phyloP scores from a whole-genome alignment of 192 early-diverging fungal species.

The Kappamyces sp. region DNA sequence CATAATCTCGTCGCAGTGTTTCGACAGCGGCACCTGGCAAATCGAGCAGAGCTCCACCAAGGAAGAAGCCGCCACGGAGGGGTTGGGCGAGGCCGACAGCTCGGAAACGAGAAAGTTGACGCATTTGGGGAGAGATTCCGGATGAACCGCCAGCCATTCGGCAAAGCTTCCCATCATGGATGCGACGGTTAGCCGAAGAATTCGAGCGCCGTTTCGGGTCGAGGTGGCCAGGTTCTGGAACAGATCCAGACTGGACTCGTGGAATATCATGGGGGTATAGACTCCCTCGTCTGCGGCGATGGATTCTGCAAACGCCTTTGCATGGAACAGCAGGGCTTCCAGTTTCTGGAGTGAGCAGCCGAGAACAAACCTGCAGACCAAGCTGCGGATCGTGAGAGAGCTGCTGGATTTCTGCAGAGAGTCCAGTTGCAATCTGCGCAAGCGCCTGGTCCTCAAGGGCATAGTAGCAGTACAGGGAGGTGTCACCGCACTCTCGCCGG shows the following conservation, averaged over 20 bases:
- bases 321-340: not conserved
- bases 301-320: conserved; percentile 12
- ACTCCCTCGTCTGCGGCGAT: conserved; percentile 7
- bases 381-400: not conserved
- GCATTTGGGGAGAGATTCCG: not conserved
- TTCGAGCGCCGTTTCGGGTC: not conserved
- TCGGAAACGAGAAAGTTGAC: conserved; percentile 16
- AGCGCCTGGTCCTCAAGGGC: conserved; percentile 7
- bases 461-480: conserved; percentile 11
- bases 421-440: not conserved
- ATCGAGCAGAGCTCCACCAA: conserved; percentile 9
- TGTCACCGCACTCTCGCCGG: conserved; percentile 10
- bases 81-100: not conserved
- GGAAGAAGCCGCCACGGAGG: conserved; percentile 1
- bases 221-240: conserved; percentile 3
- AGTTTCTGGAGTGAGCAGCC: not conserved
- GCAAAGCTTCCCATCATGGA: conserved; percentile 5
- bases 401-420: conserved; percentile 2
- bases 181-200: not conserved
- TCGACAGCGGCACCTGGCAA: conserved; percentile 1
- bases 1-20: conserved; percentile 4
- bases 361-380: not conserved
- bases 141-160: conserved; percentile 7
- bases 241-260: not conserved
- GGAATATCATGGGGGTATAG: conserved; percentile 3